Evolutionary conservation across 805 yeast genomes (phyloP).

Genomic region (Metschnikowia gelsemii): DNA sequence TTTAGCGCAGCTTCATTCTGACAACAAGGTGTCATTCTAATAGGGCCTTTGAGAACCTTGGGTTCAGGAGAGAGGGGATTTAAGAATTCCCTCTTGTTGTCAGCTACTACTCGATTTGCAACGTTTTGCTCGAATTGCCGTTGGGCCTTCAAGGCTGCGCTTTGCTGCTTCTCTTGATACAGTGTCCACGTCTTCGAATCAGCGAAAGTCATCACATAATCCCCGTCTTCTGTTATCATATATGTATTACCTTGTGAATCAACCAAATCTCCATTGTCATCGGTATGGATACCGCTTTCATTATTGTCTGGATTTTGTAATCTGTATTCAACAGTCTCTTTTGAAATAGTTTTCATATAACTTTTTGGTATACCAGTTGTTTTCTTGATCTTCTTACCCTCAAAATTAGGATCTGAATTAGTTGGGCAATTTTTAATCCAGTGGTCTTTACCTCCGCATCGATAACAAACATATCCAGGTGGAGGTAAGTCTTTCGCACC

Average conservation of each 20-base stretch:
- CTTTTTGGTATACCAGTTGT: constrained; percentile 98
- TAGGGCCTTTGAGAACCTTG: constrained; percentile 63
- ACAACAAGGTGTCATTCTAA: constrained; percentile 81
- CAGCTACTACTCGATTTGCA: constrained; percentile 31
- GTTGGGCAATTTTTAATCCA: constrained; percentile 97
- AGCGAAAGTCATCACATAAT: constrained; percentile 93
- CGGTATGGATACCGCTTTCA: constrained; percentile 32
- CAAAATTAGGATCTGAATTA: constrained; percentile 88
- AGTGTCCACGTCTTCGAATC: constrained; percentile 88
- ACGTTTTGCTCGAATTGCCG: constrained; percentile 51
- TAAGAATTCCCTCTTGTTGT: constrained; percentile 44
- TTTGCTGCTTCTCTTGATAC: constrained; percentile 68
- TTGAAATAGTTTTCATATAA: constrained; percentile 80
- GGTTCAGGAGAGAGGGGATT: constrained; percentile 55
- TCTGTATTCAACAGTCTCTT: constrained; percentile 62
- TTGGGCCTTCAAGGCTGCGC: constrained; percentile 45
- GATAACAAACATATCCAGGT: constrained; percentile 91
- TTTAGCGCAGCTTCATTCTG: constrained; percentile 54
- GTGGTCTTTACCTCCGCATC: constrained; percentile 92
- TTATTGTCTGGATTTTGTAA: constrained; percentile 33
- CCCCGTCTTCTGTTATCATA: constrained; percentile 91
- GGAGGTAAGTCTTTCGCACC: constrained; percentile 78
- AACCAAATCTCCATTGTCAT: constrained; percentile 44
- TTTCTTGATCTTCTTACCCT: constrained; percentile 83
- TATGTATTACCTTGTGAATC: constrained; percentile 55